Evolutionary conservation across 768 basidiomycete genomes (phyloP).

Genomic region (Xanthoconium purpureum): DNA sequence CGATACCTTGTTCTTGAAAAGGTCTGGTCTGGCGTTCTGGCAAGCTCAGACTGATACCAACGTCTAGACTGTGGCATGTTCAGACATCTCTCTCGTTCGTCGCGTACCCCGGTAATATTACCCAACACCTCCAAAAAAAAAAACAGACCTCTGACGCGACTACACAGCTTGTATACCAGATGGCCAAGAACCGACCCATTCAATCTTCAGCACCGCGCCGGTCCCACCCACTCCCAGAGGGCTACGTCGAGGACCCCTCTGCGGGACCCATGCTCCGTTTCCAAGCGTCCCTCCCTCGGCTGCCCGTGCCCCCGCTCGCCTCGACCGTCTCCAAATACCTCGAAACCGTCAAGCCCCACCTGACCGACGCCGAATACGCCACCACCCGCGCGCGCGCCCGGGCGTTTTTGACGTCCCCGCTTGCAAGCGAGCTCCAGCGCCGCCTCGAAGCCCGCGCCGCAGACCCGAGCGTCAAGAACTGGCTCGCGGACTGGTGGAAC

Average conservation of each 20-base stretch:
- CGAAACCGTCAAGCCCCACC: conserved; percentile 75
- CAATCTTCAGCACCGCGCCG: conserved; percentile 18
- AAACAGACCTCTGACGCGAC: neutral
- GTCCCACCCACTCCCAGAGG: conserved; percentile 37
- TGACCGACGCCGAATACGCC: conserved; percentile 59
- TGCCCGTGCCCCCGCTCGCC: conserved; percentile 82
- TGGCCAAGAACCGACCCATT: conserved; percentile 31
- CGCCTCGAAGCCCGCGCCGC: conserved; percentile 75
- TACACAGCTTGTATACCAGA: conserved; percentile 17
- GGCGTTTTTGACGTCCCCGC: conserved; percentile 66
- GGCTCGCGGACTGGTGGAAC: conserved; percentile 99
- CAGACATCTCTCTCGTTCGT: conserved; percentile 3
- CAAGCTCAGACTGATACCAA: neutral
- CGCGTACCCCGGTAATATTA: neutral
- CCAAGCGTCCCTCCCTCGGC: conserved; percentile 65
- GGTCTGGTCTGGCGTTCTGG: neutral
- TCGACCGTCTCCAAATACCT: conserved; percentile 89
- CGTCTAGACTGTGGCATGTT: neutral
- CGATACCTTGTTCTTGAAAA: too few species aligned
- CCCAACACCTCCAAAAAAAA: neutral
- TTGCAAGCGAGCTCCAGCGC: conserved; percentile 69
- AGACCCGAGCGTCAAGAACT: conserved; percentile 58
- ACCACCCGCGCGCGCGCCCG: conserved; percentile 58
- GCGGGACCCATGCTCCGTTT: conserved; percentile 69
- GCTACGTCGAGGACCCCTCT: conserved; percentile 53